Conservation (phyloP, 1,284 basidiomycete species). For the Apiotrichum laibachii region DNA sequence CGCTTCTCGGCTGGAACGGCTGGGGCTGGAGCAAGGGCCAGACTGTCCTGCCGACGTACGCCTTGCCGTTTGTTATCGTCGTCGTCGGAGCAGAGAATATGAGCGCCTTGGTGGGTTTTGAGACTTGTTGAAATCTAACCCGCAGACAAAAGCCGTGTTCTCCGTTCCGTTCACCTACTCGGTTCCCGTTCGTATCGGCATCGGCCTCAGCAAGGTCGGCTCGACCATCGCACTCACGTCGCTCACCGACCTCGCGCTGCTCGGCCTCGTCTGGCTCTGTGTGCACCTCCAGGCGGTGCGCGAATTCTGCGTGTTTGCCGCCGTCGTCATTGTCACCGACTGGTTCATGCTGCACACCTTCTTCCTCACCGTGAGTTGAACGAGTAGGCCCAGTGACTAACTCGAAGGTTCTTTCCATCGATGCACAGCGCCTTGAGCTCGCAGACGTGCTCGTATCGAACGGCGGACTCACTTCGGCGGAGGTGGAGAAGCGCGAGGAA, state of each 20-base stretch:
- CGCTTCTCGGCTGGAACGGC: conserved; percentile 47
- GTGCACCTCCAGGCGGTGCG: conserved; percentile 73
- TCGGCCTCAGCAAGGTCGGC: conserved; percentile 81
- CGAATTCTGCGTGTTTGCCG: conserved; percentile 90
- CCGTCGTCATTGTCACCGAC: conserved; percentile 90
- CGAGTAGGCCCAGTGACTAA: conserved; percentile 3
- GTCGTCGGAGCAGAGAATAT: conserved; percentile 97
- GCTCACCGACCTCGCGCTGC: conserved; percentile 76
- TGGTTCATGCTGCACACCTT: conserved; percentile 68
- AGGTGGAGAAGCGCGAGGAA: conserved; percentile 16
- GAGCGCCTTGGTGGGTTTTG: conserved; percentile 73
- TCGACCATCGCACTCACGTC: conserved; percentile 90
- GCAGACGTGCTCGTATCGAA: conserved; percentile 44
- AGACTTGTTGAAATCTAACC: background rate
- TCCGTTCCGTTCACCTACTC: conserved; percentile 84
- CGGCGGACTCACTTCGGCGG: conserved; percentile 12
- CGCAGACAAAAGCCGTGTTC: conserved; percentile 79
- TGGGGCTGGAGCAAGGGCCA: conserved; percentile 37
- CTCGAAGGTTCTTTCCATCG: conserved; percentile 54
- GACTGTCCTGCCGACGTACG: conserved; percentile 53
- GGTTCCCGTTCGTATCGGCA: conserved; percentile 87
- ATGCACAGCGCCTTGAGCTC: conserved; percentile 57
- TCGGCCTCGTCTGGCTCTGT: conserved; percentile 74
- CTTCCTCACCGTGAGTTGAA: conserved; percentile 54
- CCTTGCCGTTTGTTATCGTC: conserved; percentile 89